These are phyloP conservation scores for Pseudonitzschia multiseries DNA, from an alignment of 108 stramenopile genomes.

Conservation along the genomic window DNA sequence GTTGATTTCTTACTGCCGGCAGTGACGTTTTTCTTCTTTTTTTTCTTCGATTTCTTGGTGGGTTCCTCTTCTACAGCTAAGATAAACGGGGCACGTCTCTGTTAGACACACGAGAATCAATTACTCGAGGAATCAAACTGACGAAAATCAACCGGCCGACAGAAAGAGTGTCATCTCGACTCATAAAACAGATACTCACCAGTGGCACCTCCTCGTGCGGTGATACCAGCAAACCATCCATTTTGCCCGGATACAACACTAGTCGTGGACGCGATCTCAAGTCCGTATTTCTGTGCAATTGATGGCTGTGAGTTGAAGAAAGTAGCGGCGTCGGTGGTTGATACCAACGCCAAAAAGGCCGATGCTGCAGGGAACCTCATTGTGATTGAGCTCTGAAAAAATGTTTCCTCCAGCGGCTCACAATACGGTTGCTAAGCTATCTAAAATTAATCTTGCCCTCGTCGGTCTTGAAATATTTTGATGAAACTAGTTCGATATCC, in stretches of 20 bases:
- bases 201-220: constrained; percentile 34
- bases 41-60: constrained; percentile 26
- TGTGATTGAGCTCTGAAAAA: constrained; percentile 1
- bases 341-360: constrained; percentile 20
- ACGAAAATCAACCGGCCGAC: neutral
- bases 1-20: constrained; percentile 1
- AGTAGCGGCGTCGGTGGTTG: constrained; percentile 7
- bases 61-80: constrained; percentile 27
- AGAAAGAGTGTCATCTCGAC: neutral
- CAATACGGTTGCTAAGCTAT: neutral
- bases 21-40: constrained; percentile 29
- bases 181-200: constrained; percentile 6
- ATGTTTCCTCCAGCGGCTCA: neutral
- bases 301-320: constrained; percentile 18
- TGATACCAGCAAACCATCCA: constrained; percentile 25
- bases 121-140: neutral
- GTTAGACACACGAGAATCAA: neutral
- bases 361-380: constrained; percentile 29
- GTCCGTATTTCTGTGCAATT: neutral
- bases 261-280: constrained; percentile 2
- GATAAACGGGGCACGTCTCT: constrained; percentile 1
- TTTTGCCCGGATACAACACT: neutral
- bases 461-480: neutral
- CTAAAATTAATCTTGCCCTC: neutral
- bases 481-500: neutral